These are phyloP conservation scores for Beta macrorhiza DNA, from an alignment of 179 eudicot species.

Conservation along the genomic window DNA sequence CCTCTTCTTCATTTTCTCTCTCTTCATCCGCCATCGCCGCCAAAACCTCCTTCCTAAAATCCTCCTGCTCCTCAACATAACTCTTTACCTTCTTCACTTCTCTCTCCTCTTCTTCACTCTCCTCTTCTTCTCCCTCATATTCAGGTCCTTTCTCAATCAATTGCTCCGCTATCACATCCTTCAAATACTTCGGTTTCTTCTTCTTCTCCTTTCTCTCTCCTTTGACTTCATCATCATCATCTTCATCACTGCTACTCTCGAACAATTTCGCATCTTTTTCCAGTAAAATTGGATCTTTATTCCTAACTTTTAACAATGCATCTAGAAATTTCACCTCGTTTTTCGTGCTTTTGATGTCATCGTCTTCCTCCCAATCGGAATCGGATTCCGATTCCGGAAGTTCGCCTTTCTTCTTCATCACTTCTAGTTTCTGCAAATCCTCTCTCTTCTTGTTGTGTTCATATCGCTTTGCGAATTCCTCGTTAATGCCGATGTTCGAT, in stretches of 20 bases:
- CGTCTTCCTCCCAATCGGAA: slow-evolving; percentile 39
- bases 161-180: slow-evolving; percentile 71
- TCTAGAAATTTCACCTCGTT: slow-evolving; percentile 44
- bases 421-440: slow-evolving; percentile 61
- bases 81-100: slow-evolving; percentile 12
- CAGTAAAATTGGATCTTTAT: slow-evolving; percentile 60
- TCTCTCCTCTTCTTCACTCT: slow-evolving; percentile 19
- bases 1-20: slow-evolving; percentile 43
- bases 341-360: slow-evolving; percentile 26
- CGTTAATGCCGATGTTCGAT: slow-evolving; percentile 59
- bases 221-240: slow-evolving; percentile 12
- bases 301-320: slow-evolving; percentile 58
- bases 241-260: slow-evolving; percentile 34
- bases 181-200: slow-evolving; percentile 61
- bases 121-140: slow-evolving; percentile 33
- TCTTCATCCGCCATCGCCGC: slow-evolving; percentile 35
- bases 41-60: slow-evolving; percentile 32
- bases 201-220: slow-evolving; percentile 22
- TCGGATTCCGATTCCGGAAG: slow-evolving; percentile 40
- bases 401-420: slow-evolving; percentile 70
- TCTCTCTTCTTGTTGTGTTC: slow-evolving; percentile 92
- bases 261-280: slow-evolving; percentile 59
- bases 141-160: slow-evolving; percentile 77
- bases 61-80: slow-evolving; percentile 32
- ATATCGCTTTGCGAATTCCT: slow-evolving; percentile 66